Percentiles rank a stretch among this genome's conserved stretches.
Conservation (phyloP, 163 green algal genomes). For the Coccomyxa subellipsoidea region DNA sequence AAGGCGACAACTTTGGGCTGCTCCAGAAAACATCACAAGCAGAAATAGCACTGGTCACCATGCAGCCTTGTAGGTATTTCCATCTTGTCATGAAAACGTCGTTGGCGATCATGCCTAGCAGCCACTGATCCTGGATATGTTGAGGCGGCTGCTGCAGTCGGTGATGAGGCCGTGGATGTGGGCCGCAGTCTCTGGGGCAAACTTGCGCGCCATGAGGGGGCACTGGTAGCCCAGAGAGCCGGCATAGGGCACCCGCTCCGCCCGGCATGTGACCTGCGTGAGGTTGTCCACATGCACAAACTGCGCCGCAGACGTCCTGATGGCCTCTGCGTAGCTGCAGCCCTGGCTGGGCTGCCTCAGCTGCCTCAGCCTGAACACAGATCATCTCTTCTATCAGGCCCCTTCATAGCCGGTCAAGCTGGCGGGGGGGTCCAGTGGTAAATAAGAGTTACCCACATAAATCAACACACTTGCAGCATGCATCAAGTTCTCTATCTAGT, state of each 20-base stretch:
- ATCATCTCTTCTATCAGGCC: neutral
- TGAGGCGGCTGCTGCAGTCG: conserved; percentile 7
- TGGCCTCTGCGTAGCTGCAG: conserved; percentile 18
- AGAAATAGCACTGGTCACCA: no score
- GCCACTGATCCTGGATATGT: neutral
- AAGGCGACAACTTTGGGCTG: no score
- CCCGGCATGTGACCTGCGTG: neutral
- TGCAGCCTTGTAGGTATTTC: no score
- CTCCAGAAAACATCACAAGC: no score
- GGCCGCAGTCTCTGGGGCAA: neutral
- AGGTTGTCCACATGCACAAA: neutral
- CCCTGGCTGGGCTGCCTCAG: conserved; percentile 8
- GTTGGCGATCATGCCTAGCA: neutral
- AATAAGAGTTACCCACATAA: no score
- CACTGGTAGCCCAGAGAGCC: conserved; percentile 5
- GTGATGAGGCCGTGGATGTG: neutral
- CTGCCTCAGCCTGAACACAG: conserved; percentile 6
- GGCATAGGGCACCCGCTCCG: neutral
- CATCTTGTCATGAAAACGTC: no score
- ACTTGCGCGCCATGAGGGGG: conserved; percentile 31
- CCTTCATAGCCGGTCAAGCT: neutral
- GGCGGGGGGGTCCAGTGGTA: no score
- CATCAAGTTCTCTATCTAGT: no score
- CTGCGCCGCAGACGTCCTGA: conserved; percentile 1
- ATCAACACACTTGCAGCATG: no score